Evolutionary conservation across 805 yeast genomes (phyloP).

Genomic region (Yarrowia sp.): DNA sequence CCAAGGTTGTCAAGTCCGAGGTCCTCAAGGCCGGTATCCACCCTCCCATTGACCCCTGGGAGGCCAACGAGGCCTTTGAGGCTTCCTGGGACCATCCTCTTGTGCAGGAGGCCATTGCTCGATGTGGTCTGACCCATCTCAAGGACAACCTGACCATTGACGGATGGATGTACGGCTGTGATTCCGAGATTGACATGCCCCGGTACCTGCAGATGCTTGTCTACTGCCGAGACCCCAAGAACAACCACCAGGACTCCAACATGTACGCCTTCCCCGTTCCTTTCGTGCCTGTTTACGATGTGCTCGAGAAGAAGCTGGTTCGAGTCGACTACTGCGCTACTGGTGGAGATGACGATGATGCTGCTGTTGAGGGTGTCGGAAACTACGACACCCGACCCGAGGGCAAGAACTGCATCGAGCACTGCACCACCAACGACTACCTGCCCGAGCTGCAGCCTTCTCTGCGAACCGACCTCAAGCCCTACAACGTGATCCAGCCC

Average conservation of each 20-base stretch:
- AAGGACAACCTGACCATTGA: conserved; percentile 52
- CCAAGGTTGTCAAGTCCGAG: conserved; percentile 58
- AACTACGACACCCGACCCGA: conserved; percentile 51
- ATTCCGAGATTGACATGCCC: conserved; percentile 47
- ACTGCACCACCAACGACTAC: conserved; percentile 62
- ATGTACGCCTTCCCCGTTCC: conserved; percentile 63
- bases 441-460: conserved; percentile 35
- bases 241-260: conserved; percentile 39
- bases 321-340: conserved; percentile 75
- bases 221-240: conserved; percentile 69
- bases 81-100: conserved; percentile 52
- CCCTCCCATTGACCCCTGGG: conserved; percentile 73
- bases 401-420: conserved; percentile 60
- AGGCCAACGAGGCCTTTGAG: conserved; percentile 53
- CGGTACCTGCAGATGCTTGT: conserved; percentile 62
- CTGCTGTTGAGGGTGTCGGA: conserved; percentile 44
- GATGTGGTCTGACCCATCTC: conserved; percentile 46
- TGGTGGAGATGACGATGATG: conserved; percentile 61
- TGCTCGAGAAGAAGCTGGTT: conserved; percentile 56
- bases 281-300: conserved; percentile 74
- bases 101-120: conserved; percentile 62
- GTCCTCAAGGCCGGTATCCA: conserved; percentile 58
- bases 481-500: conserved; percentile 77
- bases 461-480: conserved; percentile 58
- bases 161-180: conserved; percentile 87